Percentiles rank a stretch among this genome's conserved stretches.
phyloP scores from a whole-genome alignment of 352 stramenopile species.

The Plasmopara viticola region DNA sequence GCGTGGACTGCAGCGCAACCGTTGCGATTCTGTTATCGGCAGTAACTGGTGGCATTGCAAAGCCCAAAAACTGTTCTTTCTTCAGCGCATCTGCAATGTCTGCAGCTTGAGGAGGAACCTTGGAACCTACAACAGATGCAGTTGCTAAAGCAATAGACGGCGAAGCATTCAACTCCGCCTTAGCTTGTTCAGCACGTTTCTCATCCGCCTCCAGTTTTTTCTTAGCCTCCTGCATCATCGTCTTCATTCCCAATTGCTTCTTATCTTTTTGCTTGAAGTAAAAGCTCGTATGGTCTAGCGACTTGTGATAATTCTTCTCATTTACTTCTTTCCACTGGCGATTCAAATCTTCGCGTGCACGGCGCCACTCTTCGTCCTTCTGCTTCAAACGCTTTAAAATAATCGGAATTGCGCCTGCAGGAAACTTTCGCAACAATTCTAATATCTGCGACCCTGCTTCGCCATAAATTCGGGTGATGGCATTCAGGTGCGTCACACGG shows the following conservation, averaged over 20 bases:
- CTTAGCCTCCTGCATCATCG: conserved; percentile 85
- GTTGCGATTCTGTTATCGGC: conserved; percentile 4
- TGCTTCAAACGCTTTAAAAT: conserved; percentile 97
- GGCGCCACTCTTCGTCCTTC: conserved; percentile 97
- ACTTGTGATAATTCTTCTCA: conserved; percentile 98
- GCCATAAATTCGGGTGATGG: conserved; percentile 98
- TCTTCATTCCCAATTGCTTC: conserved; percentile 93
- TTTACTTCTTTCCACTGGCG: conserved; percentile 97
- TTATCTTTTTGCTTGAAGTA: conserved; percentile 99
- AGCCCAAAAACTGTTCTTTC: conserved; percentile 36
- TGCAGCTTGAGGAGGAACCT: conserved; percentile 37
- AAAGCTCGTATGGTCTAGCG: conserved; percentile 97
- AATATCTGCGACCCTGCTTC: conserved; percentile 88
- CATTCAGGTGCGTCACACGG: conserved; percentile 94
- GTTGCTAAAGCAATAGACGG: conserved; percentile 26
- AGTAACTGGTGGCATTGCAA: conserved; percentile 6
- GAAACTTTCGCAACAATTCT: conserved; percentile 95
- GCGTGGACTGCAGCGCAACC: conserved; percentile 5
- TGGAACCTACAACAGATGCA: conserved; percentile 14
- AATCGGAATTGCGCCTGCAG: conserved; percentile 94
- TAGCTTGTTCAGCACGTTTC: conserved; percentile 29
- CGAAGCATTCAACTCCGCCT: conserved; percentile 17
- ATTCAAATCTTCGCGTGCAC: conserved; percentile 91
- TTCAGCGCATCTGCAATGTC: conserved; percentile 59
- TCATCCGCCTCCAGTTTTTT: conserved; percentile 73